Evolutionary conservation across 495 filamentous ascomycete species (phyloP).

Genomic region (Extremus antarcticus): DNA sequence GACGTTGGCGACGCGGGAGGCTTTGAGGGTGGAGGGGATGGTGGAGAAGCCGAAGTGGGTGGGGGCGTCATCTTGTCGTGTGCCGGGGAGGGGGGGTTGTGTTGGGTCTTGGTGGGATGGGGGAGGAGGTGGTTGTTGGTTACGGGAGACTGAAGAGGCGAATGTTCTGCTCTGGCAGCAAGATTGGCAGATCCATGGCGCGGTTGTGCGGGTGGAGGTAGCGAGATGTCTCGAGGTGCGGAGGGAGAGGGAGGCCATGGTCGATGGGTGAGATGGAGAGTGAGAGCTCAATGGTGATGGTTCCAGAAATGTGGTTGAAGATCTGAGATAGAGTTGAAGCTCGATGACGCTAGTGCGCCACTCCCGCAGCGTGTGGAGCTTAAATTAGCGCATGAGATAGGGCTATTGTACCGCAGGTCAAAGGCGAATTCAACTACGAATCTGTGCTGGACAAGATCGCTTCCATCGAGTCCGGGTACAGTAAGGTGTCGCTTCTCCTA

Average conservation of each 20-base stretch:
- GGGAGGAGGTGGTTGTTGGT: conserved; percentile 29
- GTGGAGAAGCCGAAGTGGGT: conserved; percentile 95
- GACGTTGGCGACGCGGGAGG: conserved; percentile 62
- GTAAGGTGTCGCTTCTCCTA: no score
- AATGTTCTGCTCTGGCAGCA: conserved; percentile 32
- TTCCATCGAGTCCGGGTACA: no score
- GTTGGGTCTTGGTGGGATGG: conserved; percentile 1
- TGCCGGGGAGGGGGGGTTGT: conserved; percentile 22
- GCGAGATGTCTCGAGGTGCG: conserved; percentile 8
- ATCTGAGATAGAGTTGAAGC: background rate
- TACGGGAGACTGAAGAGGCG: conserved; percentile 39
- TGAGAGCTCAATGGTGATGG: background rate
- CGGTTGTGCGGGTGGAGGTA: background rate
- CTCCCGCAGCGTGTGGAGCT: no score
- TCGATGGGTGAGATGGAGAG: background rate
- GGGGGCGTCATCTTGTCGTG: conserved; percentile 41
- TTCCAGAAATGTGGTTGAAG: background rate
- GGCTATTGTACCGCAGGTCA: no score
- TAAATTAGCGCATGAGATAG: no score
- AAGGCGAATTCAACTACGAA: no score
- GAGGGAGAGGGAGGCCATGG: conserved; percentile 8
- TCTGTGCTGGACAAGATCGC: no score
- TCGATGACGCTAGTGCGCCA: background rate
- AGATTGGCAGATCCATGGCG: conserved; percentile 2
- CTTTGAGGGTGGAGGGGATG: conserved; percentile 73